Conservation (phyloP, 2,329 filamentous ascomycete species). For the Pseudogymnoascus verrucosus region DNA sequence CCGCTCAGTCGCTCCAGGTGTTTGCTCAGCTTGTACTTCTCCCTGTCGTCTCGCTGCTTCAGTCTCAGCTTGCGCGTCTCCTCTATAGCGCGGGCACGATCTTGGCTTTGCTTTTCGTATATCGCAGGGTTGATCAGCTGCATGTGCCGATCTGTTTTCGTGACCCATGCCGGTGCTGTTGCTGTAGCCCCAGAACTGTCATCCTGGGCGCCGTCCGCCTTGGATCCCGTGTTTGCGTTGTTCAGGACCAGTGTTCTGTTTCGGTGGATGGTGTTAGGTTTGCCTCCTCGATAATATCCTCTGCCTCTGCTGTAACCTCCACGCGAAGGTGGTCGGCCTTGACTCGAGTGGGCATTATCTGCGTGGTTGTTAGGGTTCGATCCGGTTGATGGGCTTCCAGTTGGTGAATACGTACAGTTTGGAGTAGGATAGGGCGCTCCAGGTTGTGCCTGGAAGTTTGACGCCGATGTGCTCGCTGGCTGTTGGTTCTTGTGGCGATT, state of each 20-base stretch:
- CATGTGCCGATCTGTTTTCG: conserved; percentile 66
- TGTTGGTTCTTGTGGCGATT: conserved; percentile 68
- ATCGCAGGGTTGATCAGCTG: conserved; percentile 76
- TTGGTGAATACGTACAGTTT: neutral
- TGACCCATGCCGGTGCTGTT: conserved; percentile 50
- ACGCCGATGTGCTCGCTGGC: conserved; percentile 33
- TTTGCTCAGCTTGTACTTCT: conserved; percentile 50
- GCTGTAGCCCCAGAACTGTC: conserved; percentile 26
- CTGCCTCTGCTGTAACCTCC: conserved; percentile 20
- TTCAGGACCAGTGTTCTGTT: conserved; percentile 62
- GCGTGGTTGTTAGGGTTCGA: conserved; percentile 15
- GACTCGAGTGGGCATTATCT: conserved; percentile 21
- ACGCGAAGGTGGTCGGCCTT: conserved; percentile 22
- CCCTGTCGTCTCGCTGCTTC: conserved; percentile 44
- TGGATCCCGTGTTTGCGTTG: conserved; percentile 21
- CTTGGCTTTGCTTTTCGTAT: conserved; percentile 65
- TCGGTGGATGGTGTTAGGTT: conserved; percentile 36
- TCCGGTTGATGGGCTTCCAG: neutral
- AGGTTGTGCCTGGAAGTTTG: conserved; percentile 21
- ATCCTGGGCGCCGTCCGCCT: conserved; percentile 27
- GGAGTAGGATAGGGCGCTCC: conserved; percentile 12
- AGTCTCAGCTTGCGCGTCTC: conserved; percentile 55
- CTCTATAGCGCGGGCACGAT: conserved; percentile 62
- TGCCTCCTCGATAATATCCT: conserved; percentile 30
- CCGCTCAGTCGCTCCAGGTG: conserved; percentile 34